A percentile compares a stretch with the other conserved stretches of the same genome.
These are phyloP conservation scores for Phascolomyces articulosus DNA, from an alignment of 371 early-diverging fungal species.

Conservation along the genomic window DNA sequence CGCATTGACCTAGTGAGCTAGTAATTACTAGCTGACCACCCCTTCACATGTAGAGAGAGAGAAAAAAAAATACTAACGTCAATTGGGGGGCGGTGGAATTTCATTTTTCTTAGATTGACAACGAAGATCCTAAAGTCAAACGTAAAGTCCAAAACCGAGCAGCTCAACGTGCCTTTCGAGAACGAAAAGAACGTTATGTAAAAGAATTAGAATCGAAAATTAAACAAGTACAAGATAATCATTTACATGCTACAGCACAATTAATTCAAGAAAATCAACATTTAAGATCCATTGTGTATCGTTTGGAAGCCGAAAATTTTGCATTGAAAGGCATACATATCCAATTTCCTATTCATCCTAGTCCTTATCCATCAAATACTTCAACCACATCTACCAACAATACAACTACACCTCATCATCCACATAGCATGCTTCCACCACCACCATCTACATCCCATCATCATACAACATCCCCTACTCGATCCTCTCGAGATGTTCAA, in stretches of 20 bases:
- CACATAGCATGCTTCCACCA: not conserved
- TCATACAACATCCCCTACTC: not conserved
- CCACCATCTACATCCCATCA: too few species aligned
- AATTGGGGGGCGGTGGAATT: too few species aligned
- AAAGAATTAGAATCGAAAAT: slow-evolving; percentile 67
- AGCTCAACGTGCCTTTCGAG: slow-evolving; percentile 73
- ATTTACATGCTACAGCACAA: slow-evolving; percentile 35
- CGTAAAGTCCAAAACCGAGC: slow-evolving; percentile 74
- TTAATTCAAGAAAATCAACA: slow-evolving; percentile 45
- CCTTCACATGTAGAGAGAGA: too few species aligned
- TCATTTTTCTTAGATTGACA: slow-evolving; percentile 4
- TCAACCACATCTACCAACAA: slow-evolving; percentile 15
- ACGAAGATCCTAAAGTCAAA: slow-evolving; percentile 29
- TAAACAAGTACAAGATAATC: slow-evolving; percentile 56
- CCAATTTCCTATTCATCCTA: slow-evolving; percentile 19
- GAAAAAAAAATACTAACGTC: too few species aligned
- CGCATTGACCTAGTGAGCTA: too few species aligned
- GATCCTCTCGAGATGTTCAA: slow-evolving; percentile 7
- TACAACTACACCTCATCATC: not conserved
- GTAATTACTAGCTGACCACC: too few species aligned
- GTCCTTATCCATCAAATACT: slow-evolving; percentile 17
- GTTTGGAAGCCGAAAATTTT: slow-evolving; percentile 41
- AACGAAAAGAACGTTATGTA: slow-evolving; percentile 77
- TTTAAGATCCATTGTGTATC: slow-evolving; percentile 32
- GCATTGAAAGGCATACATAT: slow-evolving; percentile 32